Evolutionary conservation across 495 filamentous ascomycete genomes (phyloP), one percentile per base, ranked within the genome.

Genomic region (Neurospora tetrasperma): DNA sequence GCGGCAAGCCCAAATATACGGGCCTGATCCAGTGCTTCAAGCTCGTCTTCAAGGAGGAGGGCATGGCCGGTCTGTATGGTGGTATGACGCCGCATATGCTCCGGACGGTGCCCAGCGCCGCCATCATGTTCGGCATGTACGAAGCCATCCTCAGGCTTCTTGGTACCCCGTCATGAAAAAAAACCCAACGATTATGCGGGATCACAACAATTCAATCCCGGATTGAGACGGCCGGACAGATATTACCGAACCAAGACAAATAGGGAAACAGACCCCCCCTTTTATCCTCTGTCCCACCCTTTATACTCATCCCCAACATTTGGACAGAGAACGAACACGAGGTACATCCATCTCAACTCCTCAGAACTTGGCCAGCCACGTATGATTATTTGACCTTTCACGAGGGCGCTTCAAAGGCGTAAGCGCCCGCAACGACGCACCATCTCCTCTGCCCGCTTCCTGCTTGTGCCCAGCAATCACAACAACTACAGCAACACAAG

Each of bases 91-190:
- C 94, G 35, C 94, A 97, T 79, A 89, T 97, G 76, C 85, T 95
- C 74, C 88, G 94, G 43, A 94, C 94, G 14, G 93, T 97, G 4
- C 94, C 94, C 6, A 94, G 91, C 70, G 94, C 94, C 14, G 92
- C 92, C 70, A 94, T 97, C 78, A 97, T 94, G 86, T 94, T 97
- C 76, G 93, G 93, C 73, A 94, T 93, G 80, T 97, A 97, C 80
- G 93, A 97, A 80, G 89, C 87, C 40, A 92, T 96, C 73, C 83
- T 97, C 70, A 88, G 88, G 48, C 73, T 90, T 23, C 78, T 89
- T 42, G 81, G 76, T 42, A 76, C 79, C 12, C 66, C 72, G 43
- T 73, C 76, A 1, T 78, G 43, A 78, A 10, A 7, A 20, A 31
- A 31, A 31, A 31, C 8, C 40, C 20, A 54, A 42, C 20, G 12